Evolutionary conservation across 345 rosid species (phyloP).

Genomic region (Pelargonium nanum): DNA sequence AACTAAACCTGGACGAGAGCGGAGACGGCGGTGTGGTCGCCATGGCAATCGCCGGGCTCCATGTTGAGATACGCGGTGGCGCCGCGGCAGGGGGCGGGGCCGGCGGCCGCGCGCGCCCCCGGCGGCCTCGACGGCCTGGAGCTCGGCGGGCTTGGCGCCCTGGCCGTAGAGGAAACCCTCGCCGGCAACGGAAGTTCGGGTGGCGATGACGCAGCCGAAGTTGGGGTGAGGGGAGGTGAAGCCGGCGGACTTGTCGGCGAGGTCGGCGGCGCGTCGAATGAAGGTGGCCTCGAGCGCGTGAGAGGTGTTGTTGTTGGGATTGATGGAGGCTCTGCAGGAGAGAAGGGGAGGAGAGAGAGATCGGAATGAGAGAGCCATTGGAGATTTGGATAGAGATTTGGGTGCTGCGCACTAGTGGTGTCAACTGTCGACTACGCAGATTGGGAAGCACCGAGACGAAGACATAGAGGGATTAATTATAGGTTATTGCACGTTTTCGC

Average conservation of each 20-base stretch:
- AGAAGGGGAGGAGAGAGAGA: no score
- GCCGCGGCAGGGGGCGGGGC: conserved; percentile 33
- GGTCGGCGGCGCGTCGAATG: conserved; percentile 55
- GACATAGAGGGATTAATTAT: no score
- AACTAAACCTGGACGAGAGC: conserved; percentile 70
- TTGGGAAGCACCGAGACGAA: no score
- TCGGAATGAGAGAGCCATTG: no score
- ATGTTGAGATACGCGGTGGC: conserved; percentile 71
- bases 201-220: conserved; percentile 71
- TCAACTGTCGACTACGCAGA: no score
- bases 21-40: conserved; percentile 70
- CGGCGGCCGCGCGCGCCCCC: conserved; percentile 60
- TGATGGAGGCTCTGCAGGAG: conserved; percentile 7
- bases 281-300: conserved; percentile 40
- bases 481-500: no score
- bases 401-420: no score
- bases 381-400: no score
- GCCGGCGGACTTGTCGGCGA: conserved; percentile 73
- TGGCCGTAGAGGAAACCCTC: conserved; percentile 81
- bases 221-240: conserved; percentile 86
- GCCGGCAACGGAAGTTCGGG: conserved; percentile 51
- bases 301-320: conserved; percentile 9
- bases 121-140: conserved; percentile 62
- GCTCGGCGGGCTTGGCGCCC: conserved; percentile 80
- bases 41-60: conserved; percentile 96